phyloP scores from a whole-genome alignment of 495 filamentous ascomycete genomes.

The Monascus purpureus region DNA sequence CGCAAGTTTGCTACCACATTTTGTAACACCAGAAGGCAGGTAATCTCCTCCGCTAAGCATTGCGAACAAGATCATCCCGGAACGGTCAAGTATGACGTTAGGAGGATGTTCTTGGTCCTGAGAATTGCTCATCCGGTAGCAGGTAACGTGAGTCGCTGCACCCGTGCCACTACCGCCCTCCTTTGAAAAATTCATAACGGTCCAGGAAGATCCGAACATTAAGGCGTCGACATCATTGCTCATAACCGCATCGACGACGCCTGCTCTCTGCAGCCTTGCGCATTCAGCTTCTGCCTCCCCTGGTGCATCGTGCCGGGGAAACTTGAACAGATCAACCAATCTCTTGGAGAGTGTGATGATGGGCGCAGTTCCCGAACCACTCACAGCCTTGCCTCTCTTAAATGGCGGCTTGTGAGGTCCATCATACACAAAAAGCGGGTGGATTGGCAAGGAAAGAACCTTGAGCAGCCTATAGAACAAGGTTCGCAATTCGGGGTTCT shows the following conservation, averaged over 20 bases:
- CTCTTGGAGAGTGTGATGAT: slow-evolving; percentile 55
- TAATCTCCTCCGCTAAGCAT: slow-evolving; percentile 97
- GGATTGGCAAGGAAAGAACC: slow-evolving; percentile 63
- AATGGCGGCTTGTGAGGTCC: slow-evolving; percentile 79
- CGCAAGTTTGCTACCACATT: slow-evolving; percentile 75
- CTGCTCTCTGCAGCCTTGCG: slow-evolving; percentile 66
- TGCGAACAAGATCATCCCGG: slow-evolving; percentile 90
- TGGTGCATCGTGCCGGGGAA: slow-evolving; percentile 73
- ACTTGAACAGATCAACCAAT: slow-evolving; percentile 72
- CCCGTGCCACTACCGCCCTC: slow-evolving; percentile 48
- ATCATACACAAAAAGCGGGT: slow-evolving; percentile 93
- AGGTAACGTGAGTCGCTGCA: slow-evolving; percentile 72
- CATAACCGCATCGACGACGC: slow-evolving; percentile 86
- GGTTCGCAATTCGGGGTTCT: slow-evolving; percentile 81
- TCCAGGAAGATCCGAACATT: slow-evolving; percentile 84
- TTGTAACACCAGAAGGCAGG: slow-evolving; percentile 72
- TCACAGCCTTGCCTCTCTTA: slow-evolving; percentile 56
- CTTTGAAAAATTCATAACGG: slow-evolving; percentile 70
- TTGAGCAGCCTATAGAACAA: slow-evolving; percentile 86
- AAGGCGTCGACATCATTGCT: slow-evolving; percentile 96
- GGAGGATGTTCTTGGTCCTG: slow-evolving; percentile 10
- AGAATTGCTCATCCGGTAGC: slow-evolving; percentile 44
- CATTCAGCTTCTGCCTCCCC: slow-evolving; percentile 98
- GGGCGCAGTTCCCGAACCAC: slow-evolving; percentile 30
- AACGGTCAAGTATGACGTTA: slow-evolving; percentile 49